A percentile compares a stretch with the other conserved stretches of the same genome.
These are phyloP conservation scores for Aspergillus texensis DNA, from an alignment of 2,329 filamentous ascomycete species.

Conservation along the genomic window DNA sequence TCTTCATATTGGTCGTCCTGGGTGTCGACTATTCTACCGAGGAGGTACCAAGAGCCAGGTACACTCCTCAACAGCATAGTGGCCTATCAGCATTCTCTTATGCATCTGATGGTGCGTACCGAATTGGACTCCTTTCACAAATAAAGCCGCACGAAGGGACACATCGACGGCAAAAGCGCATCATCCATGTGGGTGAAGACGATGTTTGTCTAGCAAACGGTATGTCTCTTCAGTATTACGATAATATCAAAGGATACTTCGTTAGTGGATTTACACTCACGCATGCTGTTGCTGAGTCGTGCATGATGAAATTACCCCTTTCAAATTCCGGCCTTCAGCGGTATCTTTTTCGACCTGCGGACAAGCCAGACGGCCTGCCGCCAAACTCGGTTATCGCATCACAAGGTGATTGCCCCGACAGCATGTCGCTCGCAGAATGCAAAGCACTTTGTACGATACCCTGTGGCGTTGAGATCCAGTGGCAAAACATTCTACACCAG, in stretches of 20 bases:
- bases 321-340: constrained; percentile 38
- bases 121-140: constrained; percentile 39
- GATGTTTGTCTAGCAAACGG: constrained; percentile 53
- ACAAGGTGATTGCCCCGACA: constrained; percentile 51
- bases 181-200: constrained; percentile 25
- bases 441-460: constrained; percentile 55
- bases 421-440: constrained; percentile 58
- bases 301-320: constrained; percentile 39
- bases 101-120: constrained; percentile 9
- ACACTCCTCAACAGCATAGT: constrained; percentile 16
- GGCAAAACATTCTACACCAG: constrained; percentile 59
- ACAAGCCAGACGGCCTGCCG: constrained; percentile 25
- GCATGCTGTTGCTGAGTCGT: constrained; percentile 29
- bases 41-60: constrained; percentile 13
- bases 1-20: constrained; percentile 47
- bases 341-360: constrained; percentile 41
- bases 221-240: constrained; percentile 37
- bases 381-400: constrained; percentile 58
- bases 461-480: constrained; percentile 54
- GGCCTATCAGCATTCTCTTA: constrained; percentile 19
- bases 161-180: constrained; percentile 32
- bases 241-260: constrained; percentile 23
- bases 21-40: constrained; percentile 10
- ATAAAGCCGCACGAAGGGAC: constrained; percentile 41
- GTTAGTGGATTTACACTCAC: constrained; percentile 20